Conservation (phyloP, 495 filamentous ascomycete species). For the Hypoxylon crocopeplum region DNA sequence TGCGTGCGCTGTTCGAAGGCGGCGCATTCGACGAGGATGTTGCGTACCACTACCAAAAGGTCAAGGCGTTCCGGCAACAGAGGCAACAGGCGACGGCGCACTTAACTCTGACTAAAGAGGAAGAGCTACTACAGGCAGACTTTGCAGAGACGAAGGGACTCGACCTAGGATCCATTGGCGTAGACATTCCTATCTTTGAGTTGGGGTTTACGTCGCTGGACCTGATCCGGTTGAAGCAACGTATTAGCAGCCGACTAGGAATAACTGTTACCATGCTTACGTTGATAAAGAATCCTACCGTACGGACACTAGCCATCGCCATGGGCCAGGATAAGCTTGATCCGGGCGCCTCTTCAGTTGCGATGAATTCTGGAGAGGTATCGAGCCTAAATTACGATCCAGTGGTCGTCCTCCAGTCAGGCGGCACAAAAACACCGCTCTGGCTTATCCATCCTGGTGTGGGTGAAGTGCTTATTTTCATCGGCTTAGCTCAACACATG, state of each 20-base stretch:
- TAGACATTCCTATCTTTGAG: slow-evolving; percentile 43
- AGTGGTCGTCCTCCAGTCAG: slow-evolving; percentile 49
- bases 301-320: slow-evolving; percentile 40
- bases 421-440: slow-evolving; percentile 54
- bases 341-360: too few species aligned
- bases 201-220: slow-evolving; percentile 54
- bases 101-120: too few species aligned
- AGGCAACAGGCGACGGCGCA: too few species aligned
- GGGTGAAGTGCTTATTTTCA: slow-evolving; percentile 63
- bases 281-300: slow-evolving; percentile 50
- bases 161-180: not conserved
- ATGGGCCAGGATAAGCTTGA: not conserved
- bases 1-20: too few species aligned
- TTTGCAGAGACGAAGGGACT: too few species aligned
- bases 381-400: slow-evolving; percentile 53
- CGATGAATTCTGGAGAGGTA: too few species aligned
- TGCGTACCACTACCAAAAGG: too few species aligned
- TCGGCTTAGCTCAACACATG: slow-evolving; percentile 54
- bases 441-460: slow-evolving; percentile 64
- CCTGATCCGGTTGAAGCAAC: slow-evolving; percentile 45
- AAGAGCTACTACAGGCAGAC: too few species aligned
- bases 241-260: slow-evolving; percentile 23
- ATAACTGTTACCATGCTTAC: slow-evolving; percentile 48
- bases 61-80: too few species aligned
- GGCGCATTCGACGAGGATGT: too few species aligned